A percentile compares a stretch with the other conserved stretches of the same genome.
Conservation (phyloP, 2,329 filamentous ascomycete species). For the Aquanectria penicillioides region DNA sequence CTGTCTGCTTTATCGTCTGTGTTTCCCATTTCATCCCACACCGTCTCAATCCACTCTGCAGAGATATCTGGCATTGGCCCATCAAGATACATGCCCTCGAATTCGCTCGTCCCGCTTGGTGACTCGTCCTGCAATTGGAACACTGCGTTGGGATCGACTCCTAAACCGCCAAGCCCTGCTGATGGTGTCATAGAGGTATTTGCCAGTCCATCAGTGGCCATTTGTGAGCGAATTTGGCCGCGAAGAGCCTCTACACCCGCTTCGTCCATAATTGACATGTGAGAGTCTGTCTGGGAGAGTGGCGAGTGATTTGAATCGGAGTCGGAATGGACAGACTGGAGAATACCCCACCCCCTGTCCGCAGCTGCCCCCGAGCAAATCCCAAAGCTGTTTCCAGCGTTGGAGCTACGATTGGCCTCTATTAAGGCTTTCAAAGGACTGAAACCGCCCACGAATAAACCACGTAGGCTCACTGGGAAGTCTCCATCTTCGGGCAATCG, state of each 20-base stretch:
- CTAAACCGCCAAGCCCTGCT: constrained; percentile 44
- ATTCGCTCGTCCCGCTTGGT: constrained; percentile 33
- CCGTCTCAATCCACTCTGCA: constrained; percentile 50
- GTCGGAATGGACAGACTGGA: constrained; percentile 12
- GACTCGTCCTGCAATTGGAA: constrained; percentile 44
- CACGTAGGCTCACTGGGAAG: constrained; percentile 51
- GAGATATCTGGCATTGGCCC: constrained; percentile 42
- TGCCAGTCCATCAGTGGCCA: not conserved
- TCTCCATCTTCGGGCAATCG: constrained; percentile 52
- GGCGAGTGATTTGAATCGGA: constrained; percentile 32
- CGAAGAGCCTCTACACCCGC: constrained; percentile 24
- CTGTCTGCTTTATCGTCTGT: constrained; percentile 45
- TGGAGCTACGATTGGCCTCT: constrained; percentile 33
- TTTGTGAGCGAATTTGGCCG: constrained; percentile 20
- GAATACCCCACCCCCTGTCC: not conserved
- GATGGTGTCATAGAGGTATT: constrained; percentile 38
- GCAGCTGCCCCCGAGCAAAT: not conserved
- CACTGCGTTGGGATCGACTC: constrained; percentile 45
- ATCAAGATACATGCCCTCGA: constrained; percentile 41
- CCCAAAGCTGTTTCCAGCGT: not conserved
- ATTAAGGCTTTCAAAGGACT: constrained; percentile 48
- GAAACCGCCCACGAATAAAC: constrained; percentile 50
- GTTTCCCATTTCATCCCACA: constrained; percentile 46
- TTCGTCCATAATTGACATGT: constrained; percentile 28
- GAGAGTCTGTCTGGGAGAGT: constrained; percentile 29